A percentile compares a stretch with the other conserved stretches of the same genome.
These are phyloP conservation scores for Psophocarpus tetragonolobus DNA, from an alignment of 306 rosid species.

Conservation along the genomic window DNA sequence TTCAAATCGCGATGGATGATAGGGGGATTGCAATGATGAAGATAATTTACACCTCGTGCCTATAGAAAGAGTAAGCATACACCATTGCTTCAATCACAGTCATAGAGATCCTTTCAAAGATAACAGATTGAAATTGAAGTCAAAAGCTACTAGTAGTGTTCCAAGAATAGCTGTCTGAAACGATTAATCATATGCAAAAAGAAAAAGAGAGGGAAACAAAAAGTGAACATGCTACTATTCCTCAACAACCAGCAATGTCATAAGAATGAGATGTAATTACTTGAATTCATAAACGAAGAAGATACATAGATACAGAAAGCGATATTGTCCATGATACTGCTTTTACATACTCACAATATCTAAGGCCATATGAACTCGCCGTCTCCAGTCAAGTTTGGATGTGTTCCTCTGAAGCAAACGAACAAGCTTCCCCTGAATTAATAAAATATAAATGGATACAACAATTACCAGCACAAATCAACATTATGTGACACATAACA, in stretches of 20 bases:
- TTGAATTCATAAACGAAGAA: not conserved
- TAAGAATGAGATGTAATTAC: not conserved
- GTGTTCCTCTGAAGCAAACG: conserved; percentile 76
- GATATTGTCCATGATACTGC: conserved; percentile 9
- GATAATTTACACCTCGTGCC: conserved; percentile 98
- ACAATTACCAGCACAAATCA: conserved; percentile 36
- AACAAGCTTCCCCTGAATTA: conserved; percentile 91
- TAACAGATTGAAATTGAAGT: conserved; percentile 4
- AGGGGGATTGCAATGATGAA: conserved; percentile 91
- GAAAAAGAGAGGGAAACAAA: not conserved
- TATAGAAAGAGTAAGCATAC: conserved; percentile 42
- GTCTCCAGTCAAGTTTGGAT: conserved; percentile 91
- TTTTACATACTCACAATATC: conserved; percentile 76
- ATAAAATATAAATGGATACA: conserved; percentile 31
- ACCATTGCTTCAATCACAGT: conserved; percentile 24
- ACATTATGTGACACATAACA: not conserved
- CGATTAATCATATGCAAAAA: not conserved
- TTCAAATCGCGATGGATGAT: conserved; percentile 96
- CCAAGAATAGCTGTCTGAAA: conserved; percentile 23
- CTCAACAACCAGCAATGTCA: not conserved
- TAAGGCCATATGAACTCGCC: conserved; percentile 84
- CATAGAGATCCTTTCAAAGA: conserved; percentile 28
- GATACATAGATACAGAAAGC: not conserved
- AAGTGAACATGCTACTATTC: conserved; percentile 14
- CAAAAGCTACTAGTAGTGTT: conserved; percentile 8